These are phyloP conservation scores for Omphalotus guepiniiformis DNA, from an alignment of 768 basidiomycete species.

Conservation along the genomic window DNA sequence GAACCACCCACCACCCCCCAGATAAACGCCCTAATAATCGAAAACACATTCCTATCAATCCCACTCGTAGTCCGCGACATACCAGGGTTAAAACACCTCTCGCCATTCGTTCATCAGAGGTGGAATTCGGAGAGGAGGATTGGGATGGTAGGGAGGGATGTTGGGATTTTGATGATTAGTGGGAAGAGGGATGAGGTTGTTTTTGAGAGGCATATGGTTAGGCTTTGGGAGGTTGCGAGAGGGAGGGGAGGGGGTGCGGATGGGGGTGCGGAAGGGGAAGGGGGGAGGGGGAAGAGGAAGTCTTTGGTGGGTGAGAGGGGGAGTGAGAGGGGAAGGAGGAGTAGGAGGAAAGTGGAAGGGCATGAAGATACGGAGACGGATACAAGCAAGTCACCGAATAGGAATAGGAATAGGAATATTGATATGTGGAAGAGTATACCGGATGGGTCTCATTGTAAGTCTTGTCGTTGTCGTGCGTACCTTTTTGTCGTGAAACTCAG, in stretches of 20 bases:
- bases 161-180: conserved; percentile 79
- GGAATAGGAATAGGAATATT: too few relatives aligned
- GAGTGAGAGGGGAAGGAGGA: too few relatives aligned
- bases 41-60: conserved; percentile 91
- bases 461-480: too few relatives aligned
- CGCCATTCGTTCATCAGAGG: conserved; percentile 81
- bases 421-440: conserved; percentile 8
- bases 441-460: neutral
- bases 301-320: neutral
- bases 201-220: conserved; percentile 71
- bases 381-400: too few relatives aligned
- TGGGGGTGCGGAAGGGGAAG: neutral
- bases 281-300: neutral
- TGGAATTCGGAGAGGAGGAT: conserved; percentile 79
- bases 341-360: neutral
- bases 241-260: conserved; percentile 44
- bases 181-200: conserved; percentile 73
- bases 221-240: conserved; percentile 62
- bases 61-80: conserved; percentile 79
- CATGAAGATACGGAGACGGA: too few relatives aligned
- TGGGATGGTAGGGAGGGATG: conserved; percentile 53
- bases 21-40: conserved; percentile 78
- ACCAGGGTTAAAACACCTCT: conserved; percentile 66
- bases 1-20: too few relatives aligned
- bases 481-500: neutral